Conservation (phyloP, 164 flowering plant genomes). For the Nymphaea colorata region DNA sequence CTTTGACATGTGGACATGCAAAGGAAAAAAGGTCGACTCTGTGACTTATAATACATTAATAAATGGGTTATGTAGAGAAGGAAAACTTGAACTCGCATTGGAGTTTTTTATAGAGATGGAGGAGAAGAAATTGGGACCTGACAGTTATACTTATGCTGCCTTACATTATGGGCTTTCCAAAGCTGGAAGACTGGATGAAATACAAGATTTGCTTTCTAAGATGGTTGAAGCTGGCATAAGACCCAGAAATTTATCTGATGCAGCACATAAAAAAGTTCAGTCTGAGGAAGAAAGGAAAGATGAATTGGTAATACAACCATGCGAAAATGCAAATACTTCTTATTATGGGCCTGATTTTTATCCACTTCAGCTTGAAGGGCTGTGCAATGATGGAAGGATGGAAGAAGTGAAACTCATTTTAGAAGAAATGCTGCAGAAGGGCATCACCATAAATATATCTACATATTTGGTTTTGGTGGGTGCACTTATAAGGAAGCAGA, state of each 20-base stretch:
- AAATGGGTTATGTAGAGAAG: conserved; percentile 46
- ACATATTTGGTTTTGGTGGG: conserved; percentile 51
- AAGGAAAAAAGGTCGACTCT: conserved; percentile 52
- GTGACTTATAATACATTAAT: conserved; percentile 67
- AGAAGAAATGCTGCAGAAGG: conserved; percentile 34
- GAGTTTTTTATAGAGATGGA: conserved; percentile 48
- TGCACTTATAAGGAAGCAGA: conserved; percentile 59
- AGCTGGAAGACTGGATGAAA: conserved; percentile 44
- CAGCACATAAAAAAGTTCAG: conserved; percentile 1
- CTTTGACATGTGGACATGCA: conserved; percentile 47
- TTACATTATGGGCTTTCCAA: conserved; percentile 38
- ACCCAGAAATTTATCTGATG: conserved; percentile 10
- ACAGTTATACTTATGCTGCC: conserved; percentile 36
- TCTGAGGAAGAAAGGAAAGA: conserved; percentile 7
- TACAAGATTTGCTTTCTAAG: conserved; percentile 34
- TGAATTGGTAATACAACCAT: conserved; percentile 10
- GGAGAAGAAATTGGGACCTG: conserved; percentile 50
- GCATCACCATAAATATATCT: conserved; percentile 30
- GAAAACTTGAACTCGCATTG: conserved; percentile 49
- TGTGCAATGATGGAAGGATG: conserved; percentile 49
- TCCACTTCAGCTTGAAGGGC: conserved; percentile 40
- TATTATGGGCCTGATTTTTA: conserved; percentile 15
- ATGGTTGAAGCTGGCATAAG: conserved; percentile 25
- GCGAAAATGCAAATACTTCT: conserved; percentile 13
- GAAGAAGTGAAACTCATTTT: conserved; percentile 57